Percentiles rank a stretch among this genome's conserved stretches.
Conservation (phyloP, 352 stramenopile species). For the Globisporangium splendens region DNA sequence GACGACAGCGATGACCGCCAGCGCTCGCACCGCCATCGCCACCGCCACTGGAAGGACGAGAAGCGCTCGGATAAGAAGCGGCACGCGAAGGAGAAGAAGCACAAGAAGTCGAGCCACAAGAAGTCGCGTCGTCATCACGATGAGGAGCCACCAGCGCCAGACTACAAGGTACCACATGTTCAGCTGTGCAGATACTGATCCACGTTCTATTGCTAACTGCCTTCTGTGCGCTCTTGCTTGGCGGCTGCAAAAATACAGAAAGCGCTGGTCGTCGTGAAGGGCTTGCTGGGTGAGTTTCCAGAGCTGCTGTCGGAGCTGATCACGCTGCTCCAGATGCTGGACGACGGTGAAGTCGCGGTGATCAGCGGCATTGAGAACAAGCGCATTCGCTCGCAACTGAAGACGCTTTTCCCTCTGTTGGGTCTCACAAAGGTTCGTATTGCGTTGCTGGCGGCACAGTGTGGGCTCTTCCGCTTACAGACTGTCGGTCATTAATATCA, state of each 20-base stretch:
- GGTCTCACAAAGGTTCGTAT: constrained; percentile 49
- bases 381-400: constrained; percentile 59
- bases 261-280: constrained; percentile 44
- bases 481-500: neutral
- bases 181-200: too few relatives aligned
- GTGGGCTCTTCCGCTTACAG: too few relatives aligned
- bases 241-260: constrained; percentile 24
- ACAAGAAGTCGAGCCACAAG: constrained; percentile 21
- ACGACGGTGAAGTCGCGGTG: constrained; percentile 68
- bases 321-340: constrained; percentile 67
- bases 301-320: constrained; percentile 62
- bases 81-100: constrained; percentile 25
- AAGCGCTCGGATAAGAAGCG: constrained; percentile 25
- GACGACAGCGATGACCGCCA: neutral
- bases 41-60: constrained; percentile 18
- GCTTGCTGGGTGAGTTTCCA: constrained; percentile 64
- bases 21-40: constrained; percentile 2
- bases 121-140: constrained; percentile 24
- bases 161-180: constrained; percentile 4
- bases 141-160: constrained; percentile 19
- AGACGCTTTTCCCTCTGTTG: constrained; percentile 67
- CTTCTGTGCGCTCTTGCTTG: neutral
- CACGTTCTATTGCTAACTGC: neutral
- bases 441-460: neutral
- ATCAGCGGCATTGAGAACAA: constrained; percentile 77